phyloP scores from a whole-genome alignment of 106 monocot genomes.

The Dioscorea zingiberensis region DNA sequence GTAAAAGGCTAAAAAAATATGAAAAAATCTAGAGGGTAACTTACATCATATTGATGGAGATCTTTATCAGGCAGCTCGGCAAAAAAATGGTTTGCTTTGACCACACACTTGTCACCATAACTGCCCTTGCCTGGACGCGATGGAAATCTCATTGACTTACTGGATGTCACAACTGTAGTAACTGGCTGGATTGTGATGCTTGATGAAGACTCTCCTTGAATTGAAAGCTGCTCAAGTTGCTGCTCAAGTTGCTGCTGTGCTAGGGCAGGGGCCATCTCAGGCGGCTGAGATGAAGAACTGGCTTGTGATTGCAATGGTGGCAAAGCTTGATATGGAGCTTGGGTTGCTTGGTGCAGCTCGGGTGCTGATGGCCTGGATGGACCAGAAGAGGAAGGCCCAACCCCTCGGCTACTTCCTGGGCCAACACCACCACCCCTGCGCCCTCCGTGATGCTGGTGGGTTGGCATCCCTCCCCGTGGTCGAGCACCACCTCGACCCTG shows the following conservation, averaged over 20 bases:
- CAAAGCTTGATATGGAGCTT: constrained; percentile 27
- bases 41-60: constrained; percentile 87
- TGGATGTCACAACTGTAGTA: constrained; percentile 33
- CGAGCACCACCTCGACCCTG: constrained; percentile 50
- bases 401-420: constrained; percentile 24
- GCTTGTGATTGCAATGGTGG: constrained; percentile 22
- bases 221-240: constrained; percentile 38
- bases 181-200: constrained; percentile 31
- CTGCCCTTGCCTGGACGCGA: constrained; percentile 76
- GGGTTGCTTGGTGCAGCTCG: constrained; percentile 94
- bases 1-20: not conserved
- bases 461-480: constrained; percentile 33
- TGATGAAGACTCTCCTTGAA: constrained; percentile 27
- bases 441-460: constrained; percentile 54
- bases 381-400: constrained; percentile 23
- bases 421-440: constrained; percentile 25
- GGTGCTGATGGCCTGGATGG: constrained; percentile 56
- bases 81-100: constrained; percentile 93
- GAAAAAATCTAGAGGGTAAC: constrained; percentile 1
- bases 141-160: constrained; percentile 70
- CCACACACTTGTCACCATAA: constrained; percentile 45
- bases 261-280: constrained; percentile 6
- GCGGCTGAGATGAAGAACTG: constrained; percentile 29
- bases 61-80: constrained; percentile 78
- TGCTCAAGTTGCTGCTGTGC: constrained; percentile 22